Evolutionary conservation across 495 filamentous ascomycete genomes (phyloP).

Genomic region (Daldinia concentrica): DNA sequence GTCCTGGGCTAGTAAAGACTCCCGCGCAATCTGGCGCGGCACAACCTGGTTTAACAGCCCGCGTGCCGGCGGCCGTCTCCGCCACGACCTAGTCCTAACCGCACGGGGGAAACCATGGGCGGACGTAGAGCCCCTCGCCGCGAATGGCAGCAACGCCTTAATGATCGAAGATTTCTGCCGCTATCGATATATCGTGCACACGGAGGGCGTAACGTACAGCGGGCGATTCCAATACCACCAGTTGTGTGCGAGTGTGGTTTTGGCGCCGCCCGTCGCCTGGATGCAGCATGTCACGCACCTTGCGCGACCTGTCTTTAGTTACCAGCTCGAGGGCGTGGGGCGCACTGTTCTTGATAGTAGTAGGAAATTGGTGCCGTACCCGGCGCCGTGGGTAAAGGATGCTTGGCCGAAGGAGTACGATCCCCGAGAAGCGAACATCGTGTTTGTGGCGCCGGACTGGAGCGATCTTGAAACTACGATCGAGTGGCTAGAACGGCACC

Average conservation of each 20-base stretch:
- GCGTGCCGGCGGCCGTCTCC: constrained; percentile 46
- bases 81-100: constrained; percentile 54
- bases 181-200: constrained; percentile 65
- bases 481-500: constrained; percentile 54
- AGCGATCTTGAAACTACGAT: constrained; percentile 58
- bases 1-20: constrained; percentile 57
- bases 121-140: constrained; percentile 57
- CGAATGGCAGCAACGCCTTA: constrained; percentile 53
- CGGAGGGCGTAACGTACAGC: constrained; percentile 69
- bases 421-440: constrained; percentile 57
- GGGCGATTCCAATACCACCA: constrained; percentile 64
- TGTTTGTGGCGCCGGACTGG: constrained; percentile 64
- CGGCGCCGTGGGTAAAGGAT: constrained; percentile 35
- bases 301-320: constrained; percentile 53
- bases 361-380: constrained; percentile 27
- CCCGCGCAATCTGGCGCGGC: constrained; percentile 76
- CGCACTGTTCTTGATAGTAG: background rate
- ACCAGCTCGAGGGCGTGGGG: constrained; percentile 37
- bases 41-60: constrained; percentile 61
- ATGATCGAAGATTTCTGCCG: constrained; percentile 60
- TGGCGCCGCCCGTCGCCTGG: constrained; percentile 60
- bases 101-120: constrained; percentile 56
- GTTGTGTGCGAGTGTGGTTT: constrained; percentile 58
- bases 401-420: constrained; percentile 53
- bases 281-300: constrained; percentile 63